Evolutionary conservation across 2,329 filamentous ascomycete genomes (phyloP).

Genomic region (Alternaria longipes): DNA sequence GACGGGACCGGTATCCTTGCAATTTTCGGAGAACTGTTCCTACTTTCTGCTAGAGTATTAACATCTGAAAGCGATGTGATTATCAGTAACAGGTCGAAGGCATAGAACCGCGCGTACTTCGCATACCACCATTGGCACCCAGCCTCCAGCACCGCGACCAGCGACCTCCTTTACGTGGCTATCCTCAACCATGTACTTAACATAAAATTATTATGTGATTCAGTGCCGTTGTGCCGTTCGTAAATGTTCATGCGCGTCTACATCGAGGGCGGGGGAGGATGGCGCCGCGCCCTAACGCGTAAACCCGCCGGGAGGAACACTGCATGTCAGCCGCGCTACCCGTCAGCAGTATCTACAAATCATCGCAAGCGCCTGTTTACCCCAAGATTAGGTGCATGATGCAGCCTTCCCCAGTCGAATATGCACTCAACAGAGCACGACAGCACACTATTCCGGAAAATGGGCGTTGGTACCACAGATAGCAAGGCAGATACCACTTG

Average conservation of each 20-base stretch:
- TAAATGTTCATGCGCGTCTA: constrained; percentile 5
- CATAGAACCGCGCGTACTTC: not conserved
- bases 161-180: not conserved
- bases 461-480: constrained; percentile 10
- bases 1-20: not conserved
- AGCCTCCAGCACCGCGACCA: not conserved
- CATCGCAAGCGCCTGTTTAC: constrained; percentile 28
- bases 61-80: not conserved
- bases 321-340: constrained; percentile 33
- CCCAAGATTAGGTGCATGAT: constrained; percentile 28
- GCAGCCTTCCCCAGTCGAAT: constrained; percentile 15
- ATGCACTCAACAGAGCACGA: constrained; percentile 27
- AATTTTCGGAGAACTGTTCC: not conserved
- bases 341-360: constrained; percentile 25
- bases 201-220: not conserved
- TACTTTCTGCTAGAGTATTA: not conserved
- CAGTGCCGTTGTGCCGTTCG: not conserved
- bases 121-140: not conserved
- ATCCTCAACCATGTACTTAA: no score
- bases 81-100: not conserved
- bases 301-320: constrained; percentile 12
- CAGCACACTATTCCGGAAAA: constrained; percentile 20
- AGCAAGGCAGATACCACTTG: not conserved
- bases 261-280: constrained; percentile 14
- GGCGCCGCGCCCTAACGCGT: constrained; percentile 12